Evolutionary conservation across 106 monocot species (phyloP), one percentile per base, ranked within the genome.

Genomic region (Acanthochlamys bracteata): DNA sequence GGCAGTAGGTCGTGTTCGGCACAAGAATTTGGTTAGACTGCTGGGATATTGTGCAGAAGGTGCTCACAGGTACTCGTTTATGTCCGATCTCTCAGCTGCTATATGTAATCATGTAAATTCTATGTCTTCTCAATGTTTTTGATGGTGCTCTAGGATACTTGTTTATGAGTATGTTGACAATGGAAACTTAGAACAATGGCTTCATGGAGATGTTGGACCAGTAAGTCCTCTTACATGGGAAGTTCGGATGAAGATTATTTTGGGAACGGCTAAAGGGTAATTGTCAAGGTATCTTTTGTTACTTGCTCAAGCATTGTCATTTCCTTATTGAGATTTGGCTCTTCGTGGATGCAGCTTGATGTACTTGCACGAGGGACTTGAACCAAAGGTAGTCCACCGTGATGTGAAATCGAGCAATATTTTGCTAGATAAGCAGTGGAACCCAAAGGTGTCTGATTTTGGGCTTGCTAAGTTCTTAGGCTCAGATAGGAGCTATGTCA

Each of bases 371-470:
- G 92, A 93, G 66, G 92, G 88, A n/a, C 82, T 93, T 46, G 92
- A 93, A 55, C 92, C 92, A 13, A 93, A 93, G 71, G 88, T 93
- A 45, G 92, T 93, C 56, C 92, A 93, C 42, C 88, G 92, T 42
- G 92, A 93, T 75, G 72, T 93, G 25, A 93, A 93, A 65, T 88
- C 92, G 8, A 93, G 88, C 75, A 93, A 93, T 52, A 88, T 93
- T 42, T 74, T 93, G 40, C 72, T 93, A 40, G 92, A 93, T 70
- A 84, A 72, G 65, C 78, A 77, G 20, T 93, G 92, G 92, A 93
- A 88, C 59, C 39, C 88, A 20, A 88, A 88, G 52, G 75, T 93
- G 22, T 93, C 88, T 3, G 92, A 93, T 74, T 93, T 93, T 74
- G 92, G 88, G 22, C 84, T 93, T 43, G 92, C 92, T 8, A 93